phyloP scores from a whole-genome alignment of 2,329 filamentous ascomycete species.

The Aspergillus floridensis region DNA sequence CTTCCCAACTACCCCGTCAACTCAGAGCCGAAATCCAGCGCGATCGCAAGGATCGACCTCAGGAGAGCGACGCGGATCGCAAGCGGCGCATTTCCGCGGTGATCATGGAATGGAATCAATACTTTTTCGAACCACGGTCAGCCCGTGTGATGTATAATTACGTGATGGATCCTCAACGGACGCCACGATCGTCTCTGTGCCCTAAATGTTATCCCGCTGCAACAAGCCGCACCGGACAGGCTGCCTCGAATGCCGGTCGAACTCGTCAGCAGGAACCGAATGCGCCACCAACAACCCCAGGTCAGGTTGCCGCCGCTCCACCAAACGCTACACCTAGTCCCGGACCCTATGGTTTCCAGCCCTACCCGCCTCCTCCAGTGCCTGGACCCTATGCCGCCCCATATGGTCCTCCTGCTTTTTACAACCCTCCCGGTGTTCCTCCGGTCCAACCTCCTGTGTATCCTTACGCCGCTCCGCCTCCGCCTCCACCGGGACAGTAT shows the following conservation, averaged over 20 bases:
- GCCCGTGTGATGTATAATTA: conserved; percentile 36
- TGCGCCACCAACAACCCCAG: conserved; percentile 5
- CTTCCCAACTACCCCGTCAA: conserved; percentile 37
- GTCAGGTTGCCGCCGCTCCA: conserved; percentile 10
- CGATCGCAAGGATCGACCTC: conserved; percentile 42
- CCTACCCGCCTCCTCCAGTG: conserved; percentile 11
- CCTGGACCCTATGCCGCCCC: conserved; percentile 16
- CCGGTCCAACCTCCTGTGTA: conserved; percentile 22
- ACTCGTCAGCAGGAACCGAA: conserved; percentile 5
- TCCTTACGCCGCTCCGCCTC: conserved; percentile 17
- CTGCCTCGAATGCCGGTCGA: conserved; percentile 11
- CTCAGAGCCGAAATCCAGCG: conserved; percentile 41
- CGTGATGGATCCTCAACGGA: conserved; percentile 31
- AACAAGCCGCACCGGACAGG: conserved; percentile 21
- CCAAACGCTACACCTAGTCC: conserved; percentile 9
- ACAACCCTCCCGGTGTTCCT: conserved; percentile 11
- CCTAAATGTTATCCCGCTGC: conserved; percentile 42
- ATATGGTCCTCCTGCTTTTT: conserved; percentile 24
- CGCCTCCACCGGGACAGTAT: conserved; percentile 16
- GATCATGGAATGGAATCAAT: conserved; percentile 44
- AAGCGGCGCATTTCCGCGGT: conserved; percentile 38
- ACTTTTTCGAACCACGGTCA: conserved; percentile 41
- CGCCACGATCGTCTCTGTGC: conserved; percentile 38
- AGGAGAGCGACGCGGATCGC: conserved; percentile 44
- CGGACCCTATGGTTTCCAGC: conserved; percentile 14